A percentile compares a stretch with the other conserved stretches of the same genome.
phyloP scores from a whole-genome alignment of 2,329 filamentous ascomycete genomes.

The Davidsoniella eucalypti region DNA sequence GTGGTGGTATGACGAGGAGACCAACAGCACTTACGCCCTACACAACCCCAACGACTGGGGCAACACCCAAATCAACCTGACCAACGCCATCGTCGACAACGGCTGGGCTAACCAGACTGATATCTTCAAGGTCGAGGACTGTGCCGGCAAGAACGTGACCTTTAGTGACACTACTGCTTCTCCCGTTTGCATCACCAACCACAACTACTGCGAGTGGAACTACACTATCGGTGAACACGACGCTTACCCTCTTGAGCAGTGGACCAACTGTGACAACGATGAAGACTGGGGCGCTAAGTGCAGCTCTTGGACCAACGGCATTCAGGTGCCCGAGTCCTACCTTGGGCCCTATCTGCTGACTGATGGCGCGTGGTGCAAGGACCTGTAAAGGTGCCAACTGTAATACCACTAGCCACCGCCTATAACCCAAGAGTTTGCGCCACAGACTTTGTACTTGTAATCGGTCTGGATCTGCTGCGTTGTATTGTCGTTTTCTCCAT shows the following conservation, averaged over 20 bases:
- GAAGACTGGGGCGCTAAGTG: conserved; percentile 15
- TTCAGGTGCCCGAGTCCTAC: conserved; percentile 17
- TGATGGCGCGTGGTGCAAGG: conserved; percentile 11
- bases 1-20: conserved; percentile 15
- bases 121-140: conserved; percentile 17
- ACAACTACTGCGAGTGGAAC: conserved; percentile 17
- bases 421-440: background rate
- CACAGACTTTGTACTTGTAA: too few species aligned
- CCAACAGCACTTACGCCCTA: conserved; percentile 16
- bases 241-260: conserved; percentile 12
- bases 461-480: too few species aligned
- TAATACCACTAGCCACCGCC: background rate
- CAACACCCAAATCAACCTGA: conserved; percentile 16
- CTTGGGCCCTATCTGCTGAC: conserved; percentile 15
- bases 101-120: conserved; percentile 16
- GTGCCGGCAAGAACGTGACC: conserved; percentile 14
- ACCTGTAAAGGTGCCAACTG: conserved; percentile 4
- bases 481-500: too few species aligned
- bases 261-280: conserved; percentile 16
- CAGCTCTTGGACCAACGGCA: conserved; percentile 13
- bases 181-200: conserved; percentile 15
- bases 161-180: conserved; percentile 15
- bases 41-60: conserved; percentile 16
- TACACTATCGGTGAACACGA: conserved; percentile 10
- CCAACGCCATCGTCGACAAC: conserved; percentile 15